These are phyloP conservation scores for Dactylellina sp. DNA, from an alignment of 2,329 filamentous ascomycete species.

Conservation along the genomic window DNA sequence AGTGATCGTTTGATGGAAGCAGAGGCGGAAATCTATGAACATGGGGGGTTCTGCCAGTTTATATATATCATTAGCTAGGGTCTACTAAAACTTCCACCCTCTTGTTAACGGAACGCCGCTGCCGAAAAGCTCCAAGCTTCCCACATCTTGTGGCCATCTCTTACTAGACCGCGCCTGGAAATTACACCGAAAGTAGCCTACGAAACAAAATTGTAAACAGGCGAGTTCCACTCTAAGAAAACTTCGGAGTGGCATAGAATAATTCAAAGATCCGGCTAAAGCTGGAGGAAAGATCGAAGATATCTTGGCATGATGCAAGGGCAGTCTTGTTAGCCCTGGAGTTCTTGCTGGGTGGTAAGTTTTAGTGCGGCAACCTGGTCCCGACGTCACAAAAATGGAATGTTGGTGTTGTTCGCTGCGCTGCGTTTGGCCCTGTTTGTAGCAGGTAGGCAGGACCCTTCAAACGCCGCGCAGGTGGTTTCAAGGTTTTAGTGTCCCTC, in stretches of 20 bases:
- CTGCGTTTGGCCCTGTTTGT: not conserved
- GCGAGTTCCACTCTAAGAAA: conserved; percentile 2
- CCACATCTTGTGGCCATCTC: too few relatives aligned
- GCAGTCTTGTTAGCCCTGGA: not conserved
- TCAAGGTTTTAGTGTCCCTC: not conserved
- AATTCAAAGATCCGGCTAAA: not conserved
- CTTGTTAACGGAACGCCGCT: not conserved
- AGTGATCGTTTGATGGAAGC: not conserved
- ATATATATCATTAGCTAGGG: not conserved
- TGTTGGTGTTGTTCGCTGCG: not conserved
- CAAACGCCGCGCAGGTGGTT: not conserved
- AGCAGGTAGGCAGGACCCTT: not conserved
- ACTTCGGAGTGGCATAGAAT: not conserved
- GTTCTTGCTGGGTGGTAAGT: too few relatives aligned
- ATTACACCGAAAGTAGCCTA: not conserved
- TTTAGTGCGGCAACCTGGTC: too few relatives aligned
- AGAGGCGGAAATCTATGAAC: not conserved
- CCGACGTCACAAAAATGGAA: not conserved
- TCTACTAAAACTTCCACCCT: not conserved
- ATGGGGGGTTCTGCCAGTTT: not conserved
- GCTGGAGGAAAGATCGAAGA: not conserved
- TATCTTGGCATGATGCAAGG: not conserved
- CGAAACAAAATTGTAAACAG: not conserved
- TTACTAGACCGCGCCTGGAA: not conserved
- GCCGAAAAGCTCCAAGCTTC: not conserved